These are phyloP conservation scores for Coemansia sp. DNA, from an alignment of 371 early-diverging fungal species.

Conservation along the genomic window DNA sequence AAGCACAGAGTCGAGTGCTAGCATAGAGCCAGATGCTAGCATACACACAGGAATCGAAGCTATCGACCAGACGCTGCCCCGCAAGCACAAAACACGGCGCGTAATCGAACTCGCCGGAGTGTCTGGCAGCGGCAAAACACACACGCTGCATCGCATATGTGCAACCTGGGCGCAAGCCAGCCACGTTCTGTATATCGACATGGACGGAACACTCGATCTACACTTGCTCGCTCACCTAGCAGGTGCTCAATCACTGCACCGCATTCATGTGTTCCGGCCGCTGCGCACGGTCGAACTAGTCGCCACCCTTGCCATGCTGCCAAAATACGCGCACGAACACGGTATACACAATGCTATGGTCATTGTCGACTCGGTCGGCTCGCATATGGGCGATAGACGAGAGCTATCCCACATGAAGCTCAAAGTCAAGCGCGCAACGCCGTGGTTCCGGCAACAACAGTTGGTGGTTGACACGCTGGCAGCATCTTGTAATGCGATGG, in stretches of 20 bases:
- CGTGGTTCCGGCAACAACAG: slow-evolving; percentile 46
- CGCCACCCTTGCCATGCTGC: slow-evolving; percentile 35
- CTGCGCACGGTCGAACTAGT: slow-evolving; percentile 15
- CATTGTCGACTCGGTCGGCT: slow-evolving; percentile 30
- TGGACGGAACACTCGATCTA: slow-evolving; percentile 25
- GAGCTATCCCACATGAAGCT: slow-evolving; percentile 16
- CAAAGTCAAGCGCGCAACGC: slow-evolving; percentile 26
- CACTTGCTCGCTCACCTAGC: slow-evolving; percentile 6
- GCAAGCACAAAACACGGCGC: background rate
- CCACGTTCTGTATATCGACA: slow-evolving; percentile 25
- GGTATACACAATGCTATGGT: background rate
- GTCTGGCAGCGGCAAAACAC: slow-evolving; percentile 45
- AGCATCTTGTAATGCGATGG: slow-evolving; percentile 7
- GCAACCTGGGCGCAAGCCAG: slow-evolving; percentile 7
- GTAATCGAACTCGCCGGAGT: slow-evolving; percentile 33
- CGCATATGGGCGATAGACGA: slow-evolving; percentile 24
- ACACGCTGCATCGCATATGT: slow-evolving; percentile 30
- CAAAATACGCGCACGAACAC: slow-evolving; percentile 4
- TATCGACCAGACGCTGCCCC: slow-evolving; percentile 8
- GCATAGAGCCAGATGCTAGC: background rate
- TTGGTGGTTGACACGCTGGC: slow-evolving; percentile 31
- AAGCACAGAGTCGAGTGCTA: background rate
- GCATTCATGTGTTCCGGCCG: slow-evolving; percentile 37
- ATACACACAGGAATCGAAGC: slow-evolving; percentile 13
- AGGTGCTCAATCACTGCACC: slow-evolving; percentile 8